These are phyloP conservation scores for Populus alba DNA, from an alignment of 345 rosid species.

Conservation along the genomic window DNA sequence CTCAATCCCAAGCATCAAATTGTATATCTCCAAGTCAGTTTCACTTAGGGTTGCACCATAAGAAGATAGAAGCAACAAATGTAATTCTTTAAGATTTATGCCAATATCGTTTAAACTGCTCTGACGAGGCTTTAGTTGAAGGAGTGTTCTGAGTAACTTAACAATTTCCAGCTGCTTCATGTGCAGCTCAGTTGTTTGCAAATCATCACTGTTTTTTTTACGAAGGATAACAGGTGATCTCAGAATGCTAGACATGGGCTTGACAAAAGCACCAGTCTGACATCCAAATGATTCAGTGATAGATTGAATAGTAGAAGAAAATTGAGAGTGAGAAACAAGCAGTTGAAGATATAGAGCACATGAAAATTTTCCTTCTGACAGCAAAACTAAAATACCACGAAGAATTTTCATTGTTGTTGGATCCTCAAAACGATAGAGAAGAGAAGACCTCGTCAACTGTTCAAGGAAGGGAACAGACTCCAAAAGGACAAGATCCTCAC, in stretches of 20 bases:
- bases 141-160: constrained; percentile 60
- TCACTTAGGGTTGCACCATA: constrained; percentile 82
- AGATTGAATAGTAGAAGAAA: constrained; percentile 52
- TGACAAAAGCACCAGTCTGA: constrained; percentile 51
- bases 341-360: constrained; percentile 54
- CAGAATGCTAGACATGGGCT: constrained; percentile 74
- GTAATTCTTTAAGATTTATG: constrained; percentile 63
- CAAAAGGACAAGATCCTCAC: constrained; percentile 46
- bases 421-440: constrained; percentile 77
- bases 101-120: constrained; percentile 40
- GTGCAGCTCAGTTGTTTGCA: constrained; percentile 27
- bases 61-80: constrained; percentile 67
- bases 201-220: constrained; percentile 26
- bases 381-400: constrained; percentile 41
- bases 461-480: constrained; percentile 67
- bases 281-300: constrained; percentile 32
- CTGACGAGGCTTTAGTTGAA: constrained; percentile 27
- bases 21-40: constrained; percentile 68
- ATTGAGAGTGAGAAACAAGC: constrained; percentile 81
- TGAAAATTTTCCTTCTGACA: constrained; percentile 57
- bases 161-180: constrained; percentile 61
- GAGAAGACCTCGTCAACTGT: constrained; percentile 57
- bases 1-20: constrained; percentile 61
- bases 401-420: constrained; percentile 55
- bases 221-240: constrained; percentile 43